These are phyloP conservation scores for Alopecurus myosuroides DNA, from an alignment of 176 grass and related monocot genomes.

Conservation along the genomic window DNA sequence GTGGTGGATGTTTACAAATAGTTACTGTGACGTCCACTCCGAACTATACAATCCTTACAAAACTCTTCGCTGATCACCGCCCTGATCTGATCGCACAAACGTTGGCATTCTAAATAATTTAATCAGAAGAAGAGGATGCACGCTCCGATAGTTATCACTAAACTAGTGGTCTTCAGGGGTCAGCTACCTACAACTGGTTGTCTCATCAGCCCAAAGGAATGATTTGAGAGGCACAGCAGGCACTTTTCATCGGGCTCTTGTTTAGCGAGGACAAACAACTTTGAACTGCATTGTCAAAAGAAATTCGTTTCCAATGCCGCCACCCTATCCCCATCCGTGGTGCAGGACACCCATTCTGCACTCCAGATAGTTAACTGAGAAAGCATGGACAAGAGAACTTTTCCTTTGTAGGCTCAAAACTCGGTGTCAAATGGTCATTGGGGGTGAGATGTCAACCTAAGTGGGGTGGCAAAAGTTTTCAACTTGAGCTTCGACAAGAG, in stretches of 20 bases:
- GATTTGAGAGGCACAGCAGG: conserved; percentile 40
- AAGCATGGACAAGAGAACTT: conserved; percentile 26
- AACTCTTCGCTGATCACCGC: conserved; percentile 6
- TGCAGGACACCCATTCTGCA: conserved; percentile 38
- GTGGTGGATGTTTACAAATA: conserved; percentile 8
- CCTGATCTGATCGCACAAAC: conserved; percentile 21
- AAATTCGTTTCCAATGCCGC: conserved; percentile 16
- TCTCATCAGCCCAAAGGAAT: conserved; percentile 42
- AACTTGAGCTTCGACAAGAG: conserved; percentile 45
- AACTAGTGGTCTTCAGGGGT: conserved; percentile 22
- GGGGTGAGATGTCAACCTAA: conserved; percentile 42
- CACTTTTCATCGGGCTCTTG: conserved; percentile 22
- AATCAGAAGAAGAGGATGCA: conserved; percentile 20
- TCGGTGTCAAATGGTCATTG: conserved; percentile 30
- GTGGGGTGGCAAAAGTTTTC: conserved; percentile 45
- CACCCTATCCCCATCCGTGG: conserved; percentile 25
- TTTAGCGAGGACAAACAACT: conserved; percentile 23
- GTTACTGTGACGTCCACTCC: conserved; percentile 25
- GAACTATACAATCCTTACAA: conserved; percentile 13
- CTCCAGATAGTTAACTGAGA: conserved; percentile 26
- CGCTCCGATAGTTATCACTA: conserved; percentile 21
- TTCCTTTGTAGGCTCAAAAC: conserved; percentile 24
- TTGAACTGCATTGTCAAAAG: background rate
- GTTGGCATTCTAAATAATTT: conserved; percentile 7
- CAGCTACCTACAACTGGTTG: conserved; percentile 23